phyloP scores from a whole-genome alignment of 768 basidiomycete species.

The Mycena belliarum region DNA sequence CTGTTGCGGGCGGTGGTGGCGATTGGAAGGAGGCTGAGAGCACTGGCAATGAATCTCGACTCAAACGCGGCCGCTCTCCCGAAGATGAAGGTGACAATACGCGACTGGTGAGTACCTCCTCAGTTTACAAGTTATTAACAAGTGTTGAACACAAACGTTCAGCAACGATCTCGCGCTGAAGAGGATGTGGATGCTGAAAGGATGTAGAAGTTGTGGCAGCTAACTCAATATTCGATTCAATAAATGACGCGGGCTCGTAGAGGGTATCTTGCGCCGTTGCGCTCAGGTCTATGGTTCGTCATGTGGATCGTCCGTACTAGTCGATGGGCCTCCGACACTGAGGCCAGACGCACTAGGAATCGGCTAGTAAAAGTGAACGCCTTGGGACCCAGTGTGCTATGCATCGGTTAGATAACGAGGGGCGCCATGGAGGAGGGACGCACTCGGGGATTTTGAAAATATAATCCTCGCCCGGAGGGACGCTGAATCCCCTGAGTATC shows the following conservation, averaged over 20 bases:
- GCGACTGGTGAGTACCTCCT: slow-evolving; percentile 51
- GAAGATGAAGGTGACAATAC: slow-evolving; percentile 69
- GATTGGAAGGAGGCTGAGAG: slow-evolving; percentile 78
- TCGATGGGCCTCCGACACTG: slow-evolving; percentile 67
- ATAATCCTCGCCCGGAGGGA: slow-evolving; percentile 40
- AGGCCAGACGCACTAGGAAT: slow-evolving; percentile 55
- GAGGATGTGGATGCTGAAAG: slow-evolving; percentile 68
- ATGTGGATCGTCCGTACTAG: slow-evolving; percentile 65
- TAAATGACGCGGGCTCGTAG: slow-evolving; percentile 32
- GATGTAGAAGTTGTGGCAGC: slow-evolving; percentile 47
- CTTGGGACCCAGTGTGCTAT: slow-evolving; percentile 25
- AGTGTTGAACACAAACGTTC: background rate
- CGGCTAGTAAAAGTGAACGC: slow-evolving; percentile 49
- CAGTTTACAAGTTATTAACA: background rate
- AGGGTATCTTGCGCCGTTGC: slow-evolving; percentile 38
- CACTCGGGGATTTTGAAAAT: slow-evolving; percentile 54
- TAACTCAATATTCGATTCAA: slow-evolving; percentile 14
- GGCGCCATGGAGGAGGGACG: slow-evolving; percentile 26
- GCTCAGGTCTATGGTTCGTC: slow-evolving; percentile 44
- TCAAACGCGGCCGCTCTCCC: slow-evolving; percentile 76
- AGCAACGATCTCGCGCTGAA: slow-evolving; percentile 67
- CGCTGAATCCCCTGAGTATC: slow-evolving; percentile 43
- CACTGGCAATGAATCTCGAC: slow-evolving; percentile 36
- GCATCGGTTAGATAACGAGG: background rate
- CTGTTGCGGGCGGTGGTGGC: slow-evolving; percentile 80